Conservation (phyloP, 2,329 filamentous ascomycete genomes). For the Ambrosiella cleistominuta region DNA sequence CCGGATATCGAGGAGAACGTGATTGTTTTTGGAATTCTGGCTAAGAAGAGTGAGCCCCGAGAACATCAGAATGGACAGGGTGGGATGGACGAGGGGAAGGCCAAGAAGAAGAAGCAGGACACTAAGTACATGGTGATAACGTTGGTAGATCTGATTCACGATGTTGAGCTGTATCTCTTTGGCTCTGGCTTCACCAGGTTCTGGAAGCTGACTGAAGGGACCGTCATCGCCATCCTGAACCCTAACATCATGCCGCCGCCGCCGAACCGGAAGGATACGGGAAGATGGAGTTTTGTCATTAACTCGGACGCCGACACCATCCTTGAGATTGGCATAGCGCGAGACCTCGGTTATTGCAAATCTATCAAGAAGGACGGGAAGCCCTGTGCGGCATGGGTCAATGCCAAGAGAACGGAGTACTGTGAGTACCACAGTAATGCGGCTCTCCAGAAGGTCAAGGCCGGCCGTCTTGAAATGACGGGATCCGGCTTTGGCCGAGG, state of each 20-base stretch:
- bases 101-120: conserved; percentile 19
- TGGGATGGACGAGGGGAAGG: conserved; percentile 30
- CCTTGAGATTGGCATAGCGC: conserved; percentile 68
- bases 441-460: conserved; percentile 46
- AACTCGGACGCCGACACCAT: conserved; percentile 76
- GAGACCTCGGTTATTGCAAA: conserved; percentile 81
- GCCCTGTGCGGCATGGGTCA: conserved; percentile 68
- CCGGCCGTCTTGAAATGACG: conserved; percentile 61
- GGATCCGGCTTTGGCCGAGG: conserved; percentile 34
- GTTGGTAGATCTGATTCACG: conserved; percentile 75
- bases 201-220: conserved; percentile 88
- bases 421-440: conserved; percentile 87
- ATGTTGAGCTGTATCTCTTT: conserved; percentile 84
- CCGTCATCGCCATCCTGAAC: conserved; percentile 80
- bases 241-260: conserved; percentile 80
- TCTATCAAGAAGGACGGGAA: conserved; percentile 70
- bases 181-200: conserved; percentile 78
- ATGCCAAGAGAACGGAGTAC: conserved; percentile 70
- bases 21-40: conserved; percentile 75
- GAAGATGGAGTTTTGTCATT: conserved; percentile 70
- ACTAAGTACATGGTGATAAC: conserved; percentile 89
- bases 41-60: conserved; percentile 70
- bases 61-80: conserved; percentile 29
- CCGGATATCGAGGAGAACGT: conserved; percentile 75
- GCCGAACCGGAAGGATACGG: conserved; percentile 54